Evolutionary conservation across 116 monocot species (phyloP).

Genomic region (Thalassia testudinum): DNA sequence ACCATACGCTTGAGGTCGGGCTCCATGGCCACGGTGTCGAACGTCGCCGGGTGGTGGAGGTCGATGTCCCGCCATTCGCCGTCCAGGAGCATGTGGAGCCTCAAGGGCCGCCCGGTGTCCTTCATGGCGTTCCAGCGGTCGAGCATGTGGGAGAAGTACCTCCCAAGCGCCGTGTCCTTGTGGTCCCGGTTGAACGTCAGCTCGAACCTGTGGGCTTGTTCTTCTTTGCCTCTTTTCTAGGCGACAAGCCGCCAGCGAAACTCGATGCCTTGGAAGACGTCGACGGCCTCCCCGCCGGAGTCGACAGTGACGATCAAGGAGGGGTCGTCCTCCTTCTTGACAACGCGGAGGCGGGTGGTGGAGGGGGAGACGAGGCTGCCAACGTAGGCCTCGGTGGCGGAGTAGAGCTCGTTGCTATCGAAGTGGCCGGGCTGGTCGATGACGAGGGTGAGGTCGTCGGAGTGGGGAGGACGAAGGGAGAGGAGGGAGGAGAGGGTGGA

Average conservation of each 20-base stretch:
- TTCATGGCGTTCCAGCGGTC: conserved; percentile 12
- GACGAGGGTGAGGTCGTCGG: too few relatives aligned
- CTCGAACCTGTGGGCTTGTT: conserved; percentile 12
- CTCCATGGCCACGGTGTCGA: too few relatives aligned
- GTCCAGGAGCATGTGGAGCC: conserved; percentile 12
- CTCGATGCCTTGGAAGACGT: conserved; percentile 30
- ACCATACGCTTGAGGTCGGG: conserved; percentile 23
- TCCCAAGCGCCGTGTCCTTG: conserved; percentile 9
- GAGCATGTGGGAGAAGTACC: too few relatives aligned
- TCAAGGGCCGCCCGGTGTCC: conserved; percentile 8
- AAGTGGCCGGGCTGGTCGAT: conserved; percentile 12
- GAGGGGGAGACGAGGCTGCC: too few relatives aligned
- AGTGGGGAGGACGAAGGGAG: too few relatives aligned
- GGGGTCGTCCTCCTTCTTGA: conserved; percentile 9
- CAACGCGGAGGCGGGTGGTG: too few relatives aligned
- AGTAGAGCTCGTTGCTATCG: conserved; percentile 14
- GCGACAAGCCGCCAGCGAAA: conserved; percentile 15
- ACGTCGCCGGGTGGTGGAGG: conserved; percentile 49
- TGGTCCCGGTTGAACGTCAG: conserved; percentile 30
- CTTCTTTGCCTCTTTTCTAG: conserved; percentile 13
- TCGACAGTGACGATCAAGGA: conserved; percentile 12
- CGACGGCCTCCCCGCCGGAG: conserved; percentile 23
- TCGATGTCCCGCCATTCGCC: conserved; percentile 18
- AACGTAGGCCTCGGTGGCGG: too few relatives aligned
- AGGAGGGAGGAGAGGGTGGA: too few relatives aligned